These are phyloP conservation scores for Colletotrichum coccodes DNA, from an alignment of 2,329 filamentous ascomycete species.

Conservation along the genomic window DNA sequence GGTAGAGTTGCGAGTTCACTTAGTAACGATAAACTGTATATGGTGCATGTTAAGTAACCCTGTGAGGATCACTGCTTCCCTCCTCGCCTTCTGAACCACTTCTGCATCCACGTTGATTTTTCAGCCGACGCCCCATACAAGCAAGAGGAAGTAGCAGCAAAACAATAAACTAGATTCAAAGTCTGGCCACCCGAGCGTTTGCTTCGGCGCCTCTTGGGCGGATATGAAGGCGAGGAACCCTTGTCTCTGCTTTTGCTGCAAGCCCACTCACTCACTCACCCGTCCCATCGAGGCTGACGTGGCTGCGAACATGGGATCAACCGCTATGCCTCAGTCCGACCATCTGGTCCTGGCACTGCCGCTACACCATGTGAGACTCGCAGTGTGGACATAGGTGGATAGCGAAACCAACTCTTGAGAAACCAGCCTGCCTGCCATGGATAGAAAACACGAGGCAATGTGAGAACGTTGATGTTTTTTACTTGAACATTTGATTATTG, in stretches of 20 bases:
- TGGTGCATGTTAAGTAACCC: not conserved
- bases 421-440: too few species aligned
- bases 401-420: not conserved
- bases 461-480: not conserved
- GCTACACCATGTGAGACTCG: not conserved
- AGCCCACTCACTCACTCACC: not conserved
- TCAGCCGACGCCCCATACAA: not conserved
- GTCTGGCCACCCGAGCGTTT: not conserved
- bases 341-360: not conserved
- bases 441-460: not conserved
- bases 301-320: conserved; percentile 1
- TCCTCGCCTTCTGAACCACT: not conserved
- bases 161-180: not conserved
- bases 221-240: not conserved
- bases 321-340: not conserved
- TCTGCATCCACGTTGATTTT: not conserved
- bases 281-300: conserved; percentile 9
- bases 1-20: not conserved
- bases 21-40: not conserved
- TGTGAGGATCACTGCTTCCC: not conserved
- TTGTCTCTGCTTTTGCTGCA: conserved; percentile 7
- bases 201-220: not conserved
- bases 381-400: too few species aligned
- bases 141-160: not conserved
- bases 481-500: not conserved